A percentile compares a stretch with the other conserved stretches of the same genome.
Evolutionary conservation across 192 early-diverging fungal species (phyloP).

Genomic region (Allomyces arbusculus): DNA sequence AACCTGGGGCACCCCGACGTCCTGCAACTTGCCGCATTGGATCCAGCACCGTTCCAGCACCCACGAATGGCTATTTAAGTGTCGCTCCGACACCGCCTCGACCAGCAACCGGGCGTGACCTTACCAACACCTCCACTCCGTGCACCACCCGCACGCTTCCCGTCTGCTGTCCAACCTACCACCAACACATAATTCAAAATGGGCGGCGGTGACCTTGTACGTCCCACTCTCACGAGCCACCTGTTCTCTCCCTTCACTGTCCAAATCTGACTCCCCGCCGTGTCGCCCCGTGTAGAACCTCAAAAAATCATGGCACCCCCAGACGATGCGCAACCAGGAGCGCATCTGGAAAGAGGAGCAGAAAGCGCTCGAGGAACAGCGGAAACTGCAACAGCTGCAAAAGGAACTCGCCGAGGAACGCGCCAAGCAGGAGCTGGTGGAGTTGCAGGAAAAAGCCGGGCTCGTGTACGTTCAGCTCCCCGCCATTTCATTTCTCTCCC

Average conservation of each 20-base stretch:
- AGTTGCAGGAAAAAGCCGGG: conserved; percentile 9
- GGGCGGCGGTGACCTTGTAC: conserved; percentile 28
- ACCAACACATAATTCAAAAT: conserved; percentile 11
- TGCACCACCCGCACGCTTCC: too few species aligned
- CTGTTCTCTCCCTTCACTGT: not conserved
- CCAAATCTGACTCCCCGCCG: not conserved
- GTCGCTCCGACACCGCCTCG: too few species aligned
- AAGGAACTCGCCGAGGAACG: conserved; percentile 87
- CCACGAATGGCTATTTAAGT: too few species aligned
- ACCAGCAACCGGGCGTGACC: too few species aligned
- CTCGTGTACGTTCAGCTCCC: not conserved
- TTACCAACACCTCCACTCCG: too few species aligned
- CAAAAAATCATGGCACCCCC: conserved; percentile 97
- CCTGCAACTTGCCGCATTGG: too few species aligned
- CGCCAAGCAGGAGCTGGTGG: conserved; percentile 48
- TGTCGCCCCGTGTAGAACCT: conserved; percentile 29
- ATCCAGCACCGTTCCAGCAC: too few species aligned
- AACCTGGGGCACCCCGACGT: too few species aligned
- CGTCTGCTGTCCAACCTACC: too few species aligned
- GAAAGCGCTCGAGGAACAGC: conserved; percentile 63
- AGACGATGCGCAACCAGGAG: conserved; percentile 77
- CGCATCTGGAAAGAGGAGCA: conserved; percentile 68
- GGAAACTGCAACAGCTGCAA: conserved; percentile 65
- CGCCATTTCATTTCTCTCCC: too few species aligned
- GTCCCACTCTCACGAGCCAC: not conserved